Percentiles rank a stretch among this genome's conserved stretches.
These are phyloP conservation scores for Brassica incana DNA, from an alignment of 345 rosid species.

Conservation along the genomic window DNA sequence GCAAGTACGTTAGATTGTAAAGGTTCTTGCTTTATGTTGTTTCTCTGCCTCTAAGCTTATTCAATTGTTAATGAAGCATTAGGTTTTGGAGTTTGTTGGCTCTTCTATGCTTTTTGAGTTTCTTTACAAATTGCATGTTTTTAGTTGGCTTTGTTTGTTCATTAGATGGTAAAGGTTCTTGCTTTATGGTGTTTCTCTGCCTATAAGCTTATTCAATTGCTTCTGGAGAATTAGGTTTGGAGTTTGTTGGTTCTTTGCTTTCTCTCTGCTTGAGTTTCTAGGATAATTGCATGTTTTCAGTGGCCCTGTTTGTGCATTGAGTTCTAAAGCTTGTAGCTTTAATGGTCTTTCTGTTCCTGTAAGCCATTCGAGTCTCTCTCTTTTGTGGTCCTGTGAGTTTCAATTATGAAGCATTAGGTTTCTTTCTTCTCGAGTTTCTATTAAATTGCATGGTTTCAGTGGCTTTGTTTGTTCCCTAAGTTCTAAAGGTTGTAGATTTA, in stretches of 20 bases:
- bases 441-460: no score
- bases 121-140: neutral
- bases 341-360: no score
- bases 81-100: neutral
- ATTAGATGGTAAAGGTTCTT: neutral
- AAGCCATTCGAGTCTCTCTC: no score
- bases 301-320: neutral
- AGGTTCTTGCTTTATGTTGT: neutral
- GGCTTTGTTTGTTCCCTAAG: no score
- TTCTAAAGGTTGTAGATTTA: no score
- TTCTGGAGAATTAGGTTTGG: no score
- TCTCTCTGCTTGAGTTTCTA: neutral
- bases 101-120: no score
- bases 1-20: neutral
- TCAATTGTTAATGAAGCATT: neutral
- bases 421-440: no score
- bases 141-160: neutral
- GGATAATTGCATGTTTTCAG: neutral
- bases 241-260: neutral
- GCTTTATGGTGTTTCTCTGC: no score
- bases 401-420: no score
- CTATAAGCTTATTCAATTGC: no score
- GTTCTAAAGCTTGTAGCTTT: neutral
- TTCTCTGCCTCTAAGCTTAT: neutral
- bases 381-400: no score